These are phyloP conservation scores for Citrullus mucosospermus DNA, from an alignment of 306 rosid species.

Conservation along the genomic window DNA sequence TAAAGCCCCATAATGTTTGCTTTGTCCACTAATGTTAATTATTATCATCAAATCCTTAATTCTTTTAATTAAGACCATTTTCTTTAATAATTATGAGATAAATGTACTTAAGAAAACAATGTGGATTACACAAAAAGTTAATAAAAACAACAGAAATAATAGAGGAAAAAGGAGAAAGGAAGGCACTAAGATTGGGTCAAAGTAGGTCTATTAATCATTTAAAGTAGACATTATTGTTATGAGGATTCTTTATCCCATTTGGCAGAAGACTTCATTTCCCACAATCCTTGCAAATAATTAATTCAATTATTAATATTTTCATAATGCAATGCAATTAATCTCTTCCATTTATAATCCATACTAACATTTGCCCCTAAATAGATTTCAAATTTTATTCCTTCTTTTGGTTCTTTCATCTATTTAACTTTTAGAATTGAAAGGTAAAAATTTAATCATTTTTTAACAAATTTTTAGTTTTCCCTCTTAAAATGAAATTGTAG, in stretches of 20 bases:
- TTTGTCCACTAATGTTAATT: neutral
- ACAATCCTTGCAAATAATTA: neutral
- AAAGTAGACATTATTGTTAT: conserved; percentile 31
- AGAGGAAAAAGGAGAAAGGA: neutral
- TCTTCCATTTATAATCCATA: neutral
- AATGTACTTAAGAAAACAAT: neutral
- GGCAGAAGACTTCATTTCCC: neutral
- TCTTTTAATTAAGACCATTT: neutral
- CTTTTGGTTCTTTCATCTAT: neutral
- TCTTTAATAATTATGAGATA: neutral
- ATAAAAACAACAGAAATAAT: neutral
- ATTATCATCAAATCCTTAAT: neutral
- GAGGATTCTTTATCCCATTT: neutral
- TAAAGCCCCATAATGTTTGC: neutral
- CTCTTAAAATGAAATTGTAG: too few relatives aligned
- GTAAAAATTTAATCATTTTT: neutral
- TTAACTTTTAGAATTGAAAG: neutral
- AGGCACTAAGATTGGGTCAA: conserved; percentile 17
- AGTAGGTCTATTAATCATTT: conserved; percentile 65
- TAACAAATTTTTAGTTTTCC: too few relatives aligned
- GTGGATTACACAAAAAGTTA: neutral
- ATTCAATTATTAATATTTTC: neutral
- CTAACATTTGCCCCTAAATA: too few relatives aligned
- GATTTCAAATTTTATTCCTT: neutral
- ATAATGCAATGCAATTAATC: neutral